Conservation (phyloP, 805 yeast species). For the Metschnikowia picachoensis region DNA sequence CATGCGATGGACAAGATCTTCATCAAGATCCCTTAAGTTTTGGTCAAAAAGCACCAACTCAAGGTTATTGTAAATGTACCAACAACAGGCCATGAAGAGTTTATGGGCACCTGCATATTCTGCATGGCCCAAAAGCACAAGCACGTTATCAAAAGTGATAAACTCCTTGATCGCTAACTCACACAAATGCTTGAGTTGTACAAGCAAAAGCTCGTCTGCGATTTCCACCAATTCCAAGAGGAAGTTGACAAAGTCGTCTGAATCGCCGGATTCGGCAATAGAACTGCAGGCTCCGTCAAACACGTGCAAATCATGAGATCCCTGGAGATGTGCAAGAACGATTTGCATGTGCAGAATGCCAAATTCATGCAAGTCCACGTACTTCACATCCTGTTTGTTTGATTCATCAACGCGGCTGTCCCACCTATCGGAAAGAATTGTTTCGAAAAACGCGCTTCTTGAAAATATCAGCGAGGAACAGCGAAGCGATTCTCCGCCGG, state of each 20-base stretch:
- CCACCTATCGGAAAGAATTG: conserved; percentile 58
- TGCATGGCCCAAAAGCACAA: conserved; percentile 52
- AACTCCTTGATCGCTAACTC: conserved; percentile 58
- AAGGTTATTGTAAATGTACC: conserved; percentile 65
- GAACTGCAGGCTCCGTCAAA: conserved; percentile 25
- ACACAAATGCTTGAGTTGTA: conserved; percentile 55
- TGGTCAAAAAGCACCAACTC: conserved; percentile 55
- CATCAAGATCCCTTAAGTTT: conserved; percentile 25
- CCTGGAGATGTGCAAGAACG: conserved; percentile 55
- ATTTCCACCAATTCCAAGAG: conserved; percentile 57
- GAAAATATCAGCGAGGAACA: conserved; percentile 52
- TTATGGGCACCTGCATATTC: conserved; percentile 48
- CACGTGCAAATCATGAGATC: conserved; percentile 41
- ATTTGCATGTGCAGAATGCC: conserved; percentile 41
- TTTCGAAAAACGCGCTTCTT: conserved; percentile 62
- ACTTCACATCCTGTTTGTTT: conserved; percentile 14
- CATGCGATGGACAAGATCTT: conserved; percentile 22
- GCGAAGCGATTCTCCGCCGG: conserved; percentile 43
- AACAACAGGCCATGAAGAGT: conserved; percentile 56
- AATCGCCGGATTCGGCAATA: conserved; percentile 6
- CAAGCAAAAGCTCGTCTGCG: conserved; percentile 60
- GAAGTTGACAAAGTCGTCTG: conserved; percentile 46
- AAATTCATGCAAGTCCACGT: conserved; percentile 44
- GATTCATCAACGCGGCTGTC: background rate
- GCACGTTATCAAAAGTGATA: conserved; percentile 57